Percentiles rank a stretch among this genome's conserved stretches.
Conservation (phyloP, 2,329 filamentous ascomycete species). For the Curvularia eragrostidis region DNA sequence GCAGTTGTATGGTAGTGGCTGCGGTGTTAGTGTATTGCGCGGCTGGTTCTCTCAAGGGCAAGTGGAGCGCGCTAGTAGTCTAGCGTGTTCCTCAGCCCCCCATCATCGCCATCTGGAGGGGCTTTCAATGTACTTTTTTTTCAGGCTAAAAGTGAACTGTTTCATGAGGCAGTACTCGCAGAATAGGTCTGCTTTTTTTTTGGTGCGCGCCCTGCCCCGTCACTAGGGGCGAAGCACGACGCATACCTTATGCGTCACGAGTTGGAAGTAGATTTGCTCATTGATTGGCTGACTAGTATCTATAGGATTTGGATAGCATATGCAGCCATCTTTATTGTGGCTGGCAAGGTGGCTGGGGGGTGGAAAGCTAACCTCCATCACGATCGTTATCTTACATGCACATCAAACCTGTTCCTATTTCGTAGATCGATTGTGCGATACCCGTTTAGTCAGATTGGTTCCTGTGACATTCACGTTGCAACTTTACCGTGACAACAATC, state of each 20-base stretch:
- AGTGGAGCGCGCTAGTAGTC: conserved; percentile 11
- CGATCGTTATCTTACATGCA: too few species aligned
- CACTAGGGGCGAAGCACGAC: background rate
- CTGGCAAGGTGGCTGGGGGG: too few species aligned
- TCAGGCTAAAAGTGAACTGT: background rate
- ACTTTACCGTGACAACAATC: too few species aligned
- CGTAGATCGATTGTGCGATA: background rate
- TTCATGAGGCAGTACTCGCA: background rate
- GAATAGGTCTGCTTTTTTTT: background rate
- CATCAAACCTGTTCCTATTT: background rate
- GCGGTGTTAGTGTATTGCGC: background rate
- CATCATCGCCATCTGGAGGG: background rate
- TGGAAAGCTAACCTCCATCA: too few species aligned
- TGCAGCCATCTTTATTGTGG: too few species aligned
- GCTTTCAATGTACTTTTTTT: background rate
- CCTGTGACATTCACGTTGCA: background rate
- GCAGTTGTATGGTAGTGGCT: background rate
- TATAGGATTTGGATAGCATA: too few species aligned
- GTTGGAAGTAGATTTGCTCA: too few species aligned
- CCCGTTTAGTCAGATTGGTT: background rate
- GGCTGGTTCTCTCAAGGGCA: background rate
- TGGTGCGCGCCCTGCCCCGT: background rate
- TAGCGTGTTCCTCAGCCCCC: conserved; percentile 2
- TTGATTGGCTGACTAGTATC: too few species aligned
- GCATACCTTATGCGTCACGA: background rate